Conservation (phyloP, 1,139 yeast species). For the Lodderomyces margitis region DNA sequence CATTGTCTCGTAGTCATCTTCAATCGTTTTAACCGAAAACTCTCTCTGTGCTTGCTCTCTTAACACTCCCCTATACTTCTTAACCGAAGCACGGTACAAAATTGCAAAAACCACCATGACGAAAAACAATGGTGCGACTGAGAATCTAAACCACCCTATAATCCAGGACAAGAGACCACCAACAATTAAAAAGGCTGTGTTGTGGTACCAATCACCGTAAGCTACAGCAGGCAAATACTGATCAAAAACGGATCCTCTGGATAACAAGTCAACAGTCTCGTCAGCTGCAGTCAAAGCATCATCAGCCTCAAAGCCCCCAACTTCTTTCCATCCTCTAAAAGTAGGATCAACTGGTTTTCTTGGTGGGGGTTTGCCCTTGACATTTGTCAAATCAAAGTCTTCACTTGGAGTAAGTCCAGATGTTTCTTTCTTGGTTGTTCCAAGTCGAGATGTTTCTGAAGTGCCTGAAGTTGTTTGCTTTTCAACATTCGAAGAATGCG, state of each 20-base stretch:
- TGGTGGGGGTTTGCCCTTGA: conserved; percentile 42
- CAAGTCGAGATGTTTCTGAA: background rate
- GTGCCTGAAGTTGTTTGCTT: conserved; percentile 2
- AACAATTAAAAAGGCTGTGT: conserved; percentile 62
- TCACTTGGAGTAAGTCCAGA: conserved; percentile 23
- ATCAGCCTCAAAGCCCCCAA: conserved; percentile 77
- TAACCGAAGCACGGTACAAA: conserved; percentile 78
- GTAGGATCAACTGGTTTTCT: conserved; percentile 62
- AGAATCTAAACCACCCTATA: conserved; percentile 73
- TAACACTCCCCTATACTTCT: conserved; percentile 69
- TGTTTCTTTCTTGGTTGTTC: background rate
- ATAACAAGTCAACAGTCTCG: conserved; percentile 63
- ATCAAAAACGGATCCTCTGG: conserved; percentile 69
- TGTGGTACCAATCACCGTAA: conserved; percentile 96
- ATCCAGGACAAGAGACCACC: conserved; percentile 75
- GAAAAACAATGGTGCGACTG: conserved; percentile 78
- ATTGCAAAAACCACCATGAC: conserved; percentile 59
- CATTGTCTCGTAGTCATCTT: conserved; percentile 86
- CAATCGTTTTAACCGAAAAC: conserved; percentile 73
- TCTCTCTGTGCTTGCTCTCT: conserved; percentile 86
- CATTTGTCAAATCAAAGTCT: conserved; percentile 34
- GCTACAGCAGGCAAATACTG: conserved; percentile 65
- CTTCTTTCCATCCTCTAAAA: conserved; percentile 91
- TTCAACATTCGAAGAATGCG: background rate
- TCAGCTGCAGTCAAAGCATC: conserved; percentile 67